Evolutionary conservation across 2,329 filamentous ascomycete species (phyloP), one percentile per base, ranked within the genome.

Genomic region (Tympanopsis confertula): DNA sequence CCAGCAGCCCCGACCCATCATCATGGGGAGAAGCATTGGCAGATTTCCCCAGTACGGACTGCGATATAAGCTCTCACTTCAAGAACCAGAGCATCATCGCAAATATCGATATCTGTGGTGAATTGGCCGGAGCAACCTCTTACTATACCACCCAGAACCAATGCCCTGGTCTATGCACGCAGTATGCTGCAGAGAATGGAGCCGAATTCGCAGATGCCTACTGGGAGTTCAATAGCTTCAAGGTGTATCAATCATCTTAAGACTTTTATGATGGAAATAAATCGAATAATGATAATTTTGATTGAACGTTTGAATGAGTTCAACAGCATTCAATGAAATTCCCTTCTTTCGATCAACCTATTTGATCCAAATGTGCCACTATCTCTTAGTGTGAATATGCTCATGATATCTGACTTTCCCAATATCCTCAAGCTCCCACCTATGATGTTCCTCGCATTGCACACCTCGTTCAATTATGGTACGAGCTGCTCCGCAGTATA

Each of bases 41-140:
- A 2, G 78, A 83, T 42, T 82, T 82, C 51, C 78, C 78, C 13
- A 65, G 59, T 45, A 82, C 77, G 0, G 53, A 69, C 35, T 82
- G 78, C 55, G 58, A 76, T 41, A 72, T 82, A 36, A 52, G 55
- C 4, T 60, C 57, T 3, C 74, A 80, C 48, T 82, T 82, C 52
- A 62, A 55, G 38, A 82, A 82, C 47, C 69, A 78, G 51, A 77
- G 72, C 45, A 81, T 82, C 45, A 66, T 82, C 44, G 67, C 67
- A 30, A 80, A 82, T 47, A 80, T 82, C 43, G 71, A 78, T 50
- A 55, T 82, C 5, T 82, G 78, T 44, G 78, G 78, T 1, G 53
- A 68, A 29, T 61, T 72, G 45, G 69, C 68, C 3, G 66, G 68
- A 35, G 58, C 56, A 49, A 52, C 55, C 50, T 5, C 26, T 4